Percentiles rank a stretch among this genome's conserved stretches.
Conservation (phyloP, 805 yeast species). For the Teunomyces lycoperdinae region DNA sequence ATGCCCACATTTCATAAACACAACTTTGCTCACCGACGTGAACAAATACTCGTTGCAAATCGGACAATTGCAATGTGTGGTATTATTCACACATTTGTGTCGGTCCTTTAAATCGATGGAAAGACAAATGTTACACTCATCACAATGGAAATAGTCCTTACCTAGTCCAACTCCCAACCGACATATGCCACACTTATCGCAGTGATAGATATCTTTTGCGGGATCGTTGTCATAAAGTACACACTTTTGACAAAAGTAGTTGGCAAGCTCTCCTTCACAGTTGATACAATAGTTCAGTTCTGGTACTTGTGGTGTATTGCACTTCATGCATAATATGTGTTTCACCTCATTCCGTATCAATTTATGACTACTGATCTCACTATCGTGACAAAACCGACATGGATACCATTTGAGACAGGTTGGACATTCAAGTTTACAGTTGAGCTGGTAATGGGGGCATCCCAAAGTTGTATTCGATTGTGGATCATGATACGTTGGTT, state of each 20-base stretch:
- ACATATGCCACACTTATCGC: slow-evolving; percentile 91
- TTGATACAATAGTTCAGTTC: slow-evolving; percentile 59
- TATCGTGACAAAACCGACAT: slow-evolving; percentile 86
- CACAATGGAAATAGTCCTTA: slow-evolving; percentile 88
- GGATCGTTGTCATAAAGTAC: slow-evolving; percentile 80
- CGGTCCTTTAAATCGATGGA: slow-evolving; percentile 72
- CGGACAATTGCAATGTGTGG: slow-evolving; percentile 90
- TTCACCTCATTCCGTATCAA: slow-evolving; percentile 52
- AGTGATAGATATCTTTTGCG: slow-evolving; percentile 80
- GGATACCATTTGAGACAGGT: slow-evolving; percentile 71
- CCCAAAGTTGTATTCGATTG: slow-evolving; percentile 53
- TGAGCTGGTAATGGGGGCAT: slow-evolving; percentile 78
- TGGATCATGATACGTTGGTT: slow-evolving; percentile 47
- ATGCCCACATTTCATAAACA: slow-evolving; percentile 92
- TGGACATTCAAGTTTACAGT: slow-evolving; percentile 80
- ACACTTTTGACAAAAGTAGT: slow-evolving; percentile 76
- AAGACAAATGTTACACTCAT: slow-evolving; percentile 84
- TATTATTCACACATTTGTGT: slow-evolving; percentile 81
- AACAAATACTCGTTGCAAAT: slow-evolving; percentile 91
- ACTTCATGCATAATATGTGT: slow-evolving; percentile 78
- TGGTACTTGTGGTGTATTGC: slow-evolving; percentile 74
- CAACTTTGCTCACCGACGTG: slow-evolving; percentile 76
- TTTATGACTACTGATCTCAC: slow-evolving; percentile 46
- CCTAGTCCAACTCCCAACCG: slow-evolving; percentile 85
- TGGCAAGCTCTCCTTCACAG: slow-evolving; percentile 67